Base-by-base conservation (phyloP, 208 protist genomes). In the Giardia duodenalis region DNA sequence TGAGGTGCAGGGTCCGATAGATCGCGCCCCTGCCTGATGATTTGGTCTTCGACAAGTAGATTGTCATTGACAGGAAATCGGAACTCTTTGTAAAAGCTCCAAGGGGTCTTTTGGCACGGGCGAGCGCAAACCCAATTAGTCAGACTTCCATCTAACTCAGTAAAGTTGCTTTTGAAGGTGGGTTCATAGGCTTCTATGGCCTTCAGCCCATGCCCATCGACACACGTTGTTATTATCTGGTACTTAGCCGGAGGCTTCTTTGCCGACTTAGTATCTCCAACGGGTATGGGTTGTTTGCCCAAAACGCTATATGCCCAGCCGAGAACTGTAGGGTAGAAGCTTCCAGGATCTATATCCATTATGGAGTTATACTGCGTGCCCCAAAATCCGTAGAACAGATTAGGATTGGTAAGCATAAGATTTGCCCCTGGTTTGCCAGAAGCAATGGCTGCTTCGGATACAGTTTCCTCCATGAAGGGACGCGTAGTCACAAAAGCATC, bases 371-470 rank as follows among this genome's bases (percentile, higher is more conserved):
- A 89, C 4, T 46, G 86, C 4, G 86, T 89, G 39, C 86, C 86
- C 86, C 86, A 89, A 89, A 89, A 44, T 44, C 86, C 86, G 42
- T 46, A 89, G 44, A 45, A 89, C 44, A 89, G 42, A 19, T 89
- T 44, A 19, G 86, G 86, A 45, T 89, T 46, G 4, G 42, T 10
- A 45, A 89, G 22, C 42, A 89, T n/a, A 19, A 44, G 22, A 46
- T 10, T 10, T n/a, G 4, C 4, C 4, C 22, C 86, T 89, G 86
- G 86, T 42, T 89, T 89, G 4, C 4, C 4, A n/a, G 86, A 4
- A n/a, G 86, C 4, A 45, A 45, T n/a, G 3, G 4, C 39, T 44
- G 4, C 4, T 42, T n/a, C 44, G 10, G 86, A 46, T 4, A 44
- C 44, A n/a, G 42, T 46, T 45, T 89, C 86, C 3, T n/a, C 39